phyloP scores from a whole-genome alignment of 768 basidiomycete genomes.

The Mycena metata region DNA sequence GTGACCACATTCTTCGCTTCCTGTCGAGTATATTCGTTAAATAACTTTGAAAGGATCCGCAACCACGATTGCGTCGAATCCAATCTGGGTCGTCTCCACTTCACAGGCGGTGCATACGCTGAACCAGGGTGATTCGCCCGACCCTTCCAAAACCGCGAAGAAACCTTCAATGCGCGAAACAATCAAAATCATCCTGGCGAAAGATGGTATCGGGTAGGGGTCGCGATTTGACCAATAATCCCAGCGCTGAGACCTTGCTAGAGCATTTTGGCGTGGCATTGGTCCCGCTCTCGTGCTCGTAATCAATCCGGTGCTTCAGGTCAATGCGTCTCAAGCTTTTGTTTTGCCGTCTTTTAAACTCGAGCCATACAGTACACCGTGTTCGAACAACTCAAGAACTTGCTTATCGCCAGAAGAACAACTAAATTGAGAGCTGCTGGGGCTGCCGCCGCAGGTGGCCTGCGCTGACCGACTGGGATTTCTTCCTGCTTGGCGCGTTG shows the following conservation, averaged over 20 bases:
- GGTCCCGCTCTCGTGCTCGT: conserved; percentile 95
- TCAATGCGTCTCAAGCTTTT: neutral
- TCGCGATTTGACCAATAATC: neutral
- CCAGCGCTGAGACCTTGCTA: conserved; percentile 33
- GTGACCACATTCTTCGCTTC: conserved; percentile 51
- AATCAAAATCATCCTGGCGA: conserved; percentile 74
- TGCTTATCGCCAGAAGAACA: conserved; percentile 74
- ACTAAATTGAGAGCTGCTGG: conserved; percentile 64
- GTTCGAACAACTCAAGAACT: conserved; percentile 95
- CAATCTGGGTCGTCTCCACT: conserved; percentile 97
- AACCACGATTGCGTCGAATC: conserved; percentile 91
- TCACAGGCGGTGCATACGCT: conserved; percentile 82
- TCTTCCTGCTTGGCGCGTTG: conserved; percentile 94
- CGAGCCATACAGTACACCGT: conserved; percentile 72
- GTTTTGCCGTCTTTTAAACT: neutral
- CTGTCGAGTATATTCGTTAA: conserved; percentile 12
- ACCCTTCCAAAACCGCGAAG: conserved; percentile 52
- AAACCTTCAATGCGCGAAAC: conserved; percentile 78
- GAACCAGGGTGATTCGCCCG: conserved; percentile 45
- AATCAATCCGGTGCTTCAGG: conserved; percentile 91
- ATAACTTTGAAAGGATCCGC: conserved; percentile 75
- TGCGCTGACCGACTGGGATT: conserved; percentile 87
- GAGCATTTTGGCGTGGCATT: conserved; percentile 93
- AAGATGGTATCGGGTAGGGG: conserved; percentile 71
- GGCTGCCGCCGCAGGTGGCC: conserved; percentile 58